These are phyloP conservation scores for Theileria sp. DNA, from an alignment of 169 alveolate genomes.

Conservation along the genomic window DNA sequence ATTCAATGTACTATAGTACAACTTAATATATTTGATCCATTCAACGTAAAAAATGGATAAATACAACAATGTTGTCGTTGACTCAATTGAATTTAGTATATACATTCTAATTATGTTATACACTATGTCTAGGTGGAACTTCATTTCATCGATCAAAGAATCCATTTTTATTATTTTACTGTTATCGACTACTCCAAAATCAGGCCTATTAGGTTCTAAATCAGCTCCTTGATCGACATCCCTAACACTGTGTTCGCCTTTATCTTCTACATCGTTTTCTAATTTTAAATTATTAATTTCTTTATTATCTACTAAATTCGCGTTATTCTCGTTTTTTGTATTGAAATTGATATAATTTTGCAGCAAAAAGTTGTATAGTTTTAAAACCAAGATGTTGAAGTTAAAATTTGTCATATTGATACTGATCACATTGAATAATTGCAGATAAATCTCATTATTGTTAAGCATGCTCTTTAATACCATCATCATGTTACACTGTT, in stretches of 20 bases:
- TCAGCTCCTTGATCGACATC: neutral
- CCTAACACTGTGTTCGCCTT: neutral
- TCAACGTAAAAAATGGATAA: conserved; percentile 46
- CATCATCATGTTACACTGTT: neutral
- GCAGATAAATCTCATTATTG: conserved; percentile 6
- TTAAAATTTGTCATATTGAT: neutral
- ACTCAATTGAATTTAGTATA: conserved; percentile 29
- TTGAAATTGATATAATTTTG: neutral
- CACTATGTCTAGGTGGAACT: conserved; percentile 54
- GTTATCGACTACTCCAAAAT: neutral
- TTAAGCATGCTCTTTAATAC: neutral
- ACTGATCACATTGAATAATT: conserved; percentile 5
- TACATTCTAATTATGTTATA: conserved; percentile 19
- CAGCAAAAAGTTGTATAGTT: neutral
- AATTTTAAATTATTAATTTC: neutral
- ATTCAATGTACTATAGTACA: neutral
- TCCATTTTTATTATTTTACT: neutral
- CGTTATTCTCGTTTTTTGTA: neutral
- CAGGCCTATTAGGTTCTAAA: neutral
- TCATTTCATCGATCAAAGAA: conserved; percentile 37
- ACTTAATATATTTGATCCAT: conserved; percentile 39
- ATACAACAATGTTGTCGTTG: conserved; percentile 20
- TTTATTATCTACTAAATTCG: too few species aligned
- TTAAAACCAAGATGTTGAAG: neutral
- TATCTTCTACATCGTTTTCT: conserved; percentile 14